A percentile compares a stretch with the other conserved stretches of the same genome.
phyloP scores from a whole-genome alignment of 345 rosid species.

The Camelina hispida region DNA sequence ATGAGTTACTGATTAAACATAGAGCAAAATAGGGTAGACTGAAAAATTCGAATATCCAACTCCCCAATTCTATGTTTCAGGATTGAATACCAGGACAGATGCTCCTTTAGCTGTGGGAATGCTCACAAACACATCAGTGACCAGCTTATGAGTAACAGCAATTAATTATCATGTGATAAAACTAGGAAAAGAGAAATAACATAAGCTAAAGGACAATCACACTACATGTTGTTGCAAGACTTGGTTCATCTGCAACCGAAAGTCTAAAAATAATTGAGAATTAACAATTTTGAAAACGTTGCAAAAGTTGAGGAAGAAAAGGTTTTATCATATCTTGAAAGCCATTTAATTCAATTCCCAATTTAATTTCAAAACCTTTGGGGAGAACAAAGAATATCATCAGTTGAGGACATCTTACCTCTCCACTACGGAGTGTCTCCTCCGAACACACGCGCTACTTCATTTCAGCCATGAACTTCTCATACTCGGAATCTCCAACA shows the following conservation, averaged over 20 bases:
- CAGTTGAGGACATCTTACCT: constrained; percentile 57
- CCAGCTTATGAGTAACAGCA: constrained; percentile 11
- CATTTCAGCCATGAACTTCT: constrained; percentile 98
- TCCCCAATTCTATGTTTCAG: constrained; percentile 18
- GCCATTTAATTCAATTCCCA: constrained; percentile 2
- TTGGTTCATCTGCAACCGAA: constrained; percentile 30
- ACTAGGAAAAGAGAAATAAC: constrained; percentile 7
- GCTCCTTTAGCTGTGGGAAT: constrained; percentile 37
- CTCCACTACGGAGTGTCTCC: constrained; percentile 30
- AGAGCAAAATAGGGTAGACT: constrained; percentile 5
- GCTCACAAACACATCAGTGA: constrained; percentile 38
- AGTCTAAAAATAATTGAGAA: not conserved
- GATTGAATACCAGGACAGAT: constrained; percentile 32
- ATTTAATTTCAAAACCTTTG: not conserved
- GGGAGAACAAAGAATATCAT: constrained; percentile 2
- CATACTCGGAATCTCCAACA: constrained; percentile 88
- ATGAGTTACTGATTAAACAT: constrained; percentile 1
- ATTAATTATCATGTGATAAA: constrained; percentile 30
- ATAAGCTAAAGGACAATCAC: not conserved
- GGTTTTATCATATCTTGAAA: constrained; percentile 18
- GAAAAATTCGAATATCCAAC: constrained; percentile 18
- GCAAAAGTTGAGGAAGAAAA: constrained; percentile 9
- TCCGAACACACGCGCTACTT: constrained; percentile 54
- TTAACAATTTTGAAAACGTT: constrained; percentile 1
- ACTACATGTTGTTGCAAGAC: constrained; percentile 20